These are phyloP conservation scores for Picea glauca DNA, from an alignment of 75 land plant genomes.

Conservation along the genomic window DNA sequence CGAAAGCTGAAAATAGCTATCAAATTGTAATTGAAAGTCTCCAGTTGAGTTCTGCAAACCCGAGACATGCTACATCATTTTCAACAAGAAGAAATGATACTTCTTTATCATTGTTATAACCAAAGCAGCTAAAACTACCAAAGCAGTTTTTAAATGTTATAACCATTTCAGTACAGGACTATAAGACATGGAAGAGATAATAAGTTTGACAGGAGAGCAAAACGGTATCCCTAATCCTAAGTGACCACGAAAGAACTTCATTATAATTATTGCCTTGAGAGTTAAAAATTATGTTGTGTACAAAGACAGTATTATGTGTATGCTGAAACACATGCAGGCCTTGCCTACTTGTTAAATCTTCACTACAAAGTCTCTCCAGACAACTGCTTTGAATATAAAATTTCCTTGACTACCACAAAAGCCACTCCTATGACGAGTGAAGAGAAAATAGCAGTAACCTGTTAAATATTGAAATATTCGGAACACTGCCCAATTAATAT, in stretches of 20 bases:
- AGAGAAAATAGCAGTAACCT: slow-evolving; percentile 2
- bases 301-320: neutral
- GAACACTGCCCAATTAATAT: neutral
- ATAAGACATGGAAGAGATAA: neutral
- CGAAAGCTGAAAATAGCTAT: too few species aligned
- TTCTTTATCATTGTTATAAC: neutral
- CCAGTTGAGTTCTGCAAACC: neutral
- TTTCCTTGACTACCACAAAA: neutral
- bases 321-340: neutral
- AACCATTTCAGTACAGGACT: neutral
- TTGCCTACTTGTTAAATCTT: neutral
- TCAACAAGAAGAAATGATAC: neutral
- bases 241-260: neutral
- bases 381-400: neutral
- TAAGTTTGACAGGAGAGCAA: neutral
- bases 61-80: neutral
- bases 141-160: neutral
- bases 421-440: neutral
- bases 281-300: neutral
- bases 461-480: neutral
- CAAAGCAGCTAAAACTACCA: neutral
- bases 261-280: neutral
- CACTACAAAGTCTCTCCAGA: neutral
- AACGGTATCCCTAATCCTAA: neutral
- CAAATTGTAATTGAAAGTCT: too few species aligned